Evolutionary conservation across 2,329 filamentous ascomycete genomes (phyloP), one percentile per base, ranked within the genome.

Genomic region (Triangularia setosa): DNA sequence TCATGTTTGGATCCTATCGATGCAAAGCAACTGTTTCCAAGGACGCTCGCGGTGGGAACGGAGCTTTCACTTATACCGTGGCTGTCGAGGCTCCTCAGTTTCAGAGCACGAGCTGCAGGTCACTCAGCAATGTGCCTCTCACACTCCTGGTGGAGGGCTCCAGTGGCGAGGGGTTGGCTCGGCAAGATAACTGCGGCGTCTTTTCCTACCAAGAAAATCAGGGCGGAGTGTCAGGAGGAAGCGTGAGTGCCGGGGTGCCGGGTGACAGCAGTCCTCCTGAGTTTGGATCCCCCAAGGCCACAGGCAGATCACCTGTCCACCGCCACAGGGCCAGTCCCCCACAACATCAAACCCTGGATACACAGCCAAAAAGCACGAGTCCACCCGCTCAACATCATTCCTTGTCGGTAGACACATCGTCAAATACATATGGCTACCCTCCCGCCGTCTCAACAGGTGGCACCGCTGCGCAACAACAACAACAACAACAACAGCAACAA

Each of bases 1-100:
- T 97, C 62, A 84, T 88, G 56, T 96, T 97, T 76, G 92, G 92
- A n/a, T 83, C 84, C n/a, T 86, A 90, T 71, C 88, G 88, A 75
- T 90, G 88, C 75, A 81, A 86, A 62, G 88, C 88, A 64, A 83
- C 88, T 63, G 81, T 93, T 24, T 83, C 85, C 55, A 88, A 89
- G 73, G 79, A 79, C 74, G 82, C 77, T 69, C 85, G 80, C 78
- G 84, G 87, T 66, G 77, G 75, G 61, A 78, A 84, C 69, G 84
- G 86, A 21, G 80, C 78, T 62, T 91, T 86, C 74, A 84, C 88
- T 67, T 96, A 95, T 76, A 84, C 84, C 28, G 82, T 96, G 70
- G 86, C 85, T 55, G 86, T 87, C 48, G 87, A 92, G 63, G 90
- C 89, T 30, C 93, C 93, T 56, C 83, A 82, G 68, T 77, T 80